Percentiles rank a stretch among this genome's conserved stretches.
These are phyloP conservation scores for Strigomonas culicis DNA, from an alignment of 208 protist species.

Conservation along the genomic window DNA sequence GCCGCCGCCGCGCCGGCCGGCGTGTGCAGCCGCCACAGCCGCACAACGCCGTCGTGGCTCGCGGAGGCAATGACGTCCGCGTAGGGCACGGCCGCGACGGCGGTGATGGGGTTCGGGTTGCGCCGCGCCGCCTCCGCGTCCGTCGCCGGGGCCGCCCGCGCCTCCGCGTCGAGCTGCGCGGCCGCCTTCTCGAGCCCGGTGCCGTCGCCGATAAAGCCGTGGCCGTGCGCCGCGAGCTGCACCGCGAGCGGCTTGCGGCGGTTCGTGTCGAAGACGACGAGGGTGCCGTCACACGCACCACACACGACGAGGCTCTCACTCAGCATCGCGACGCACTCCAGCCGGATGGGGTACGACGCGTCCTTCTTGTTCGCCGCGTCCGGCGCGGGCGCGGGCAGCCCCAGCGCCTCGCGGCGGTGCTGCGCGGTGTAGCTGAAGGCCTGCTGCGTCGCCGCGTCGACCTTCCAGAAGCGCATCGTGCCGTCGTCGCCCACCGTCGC, in stretches of 20 bases:
- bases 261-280: constrained; percentile 85
- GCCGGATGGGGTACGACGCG: constrained; percentile 25
- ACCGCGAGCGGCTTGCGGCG: constrained; percentile 65
- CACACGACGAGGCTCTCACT: constrained; percentile 68
- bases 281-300: constrained; percentile 67
- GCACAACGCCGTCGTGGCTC: constrained; percentile 87
- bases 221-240: constrained; percentile 67
- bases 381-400: neutral
- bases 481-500: constrained; percentile 82
- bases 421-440: constrained; percentile 39
- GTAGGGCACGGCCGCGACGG: constrained; percentile 80
- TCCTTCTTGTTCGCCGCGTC: constrained; percentile 9
- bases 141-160: neutral
- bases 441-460: constrained; percentile 85
- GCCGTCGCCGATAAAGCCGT: constrained; percentile 76
- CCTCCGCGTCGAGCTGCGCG: constrained; percentile 20
- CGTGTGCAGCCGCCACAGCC: constrained; percentile 51
- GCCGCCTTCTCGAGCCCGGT: constrained; percentile 80
- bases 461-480: constrained; percentile 88
- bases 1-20: constrained; percentile 14
- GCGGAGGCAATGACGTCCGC: constrained; percentile 74
- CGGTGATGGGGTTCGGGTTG: constrained; percentile 81
- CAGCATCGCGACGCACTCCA: constrained; percentile 82
- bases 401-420: neutral
- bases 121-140: neutral